These are phyloP conservation scores for Coemansia sp. DNA, from an alignment of 192 early-diverging fungal genomes.

Conservation along the genomic window DNA sequence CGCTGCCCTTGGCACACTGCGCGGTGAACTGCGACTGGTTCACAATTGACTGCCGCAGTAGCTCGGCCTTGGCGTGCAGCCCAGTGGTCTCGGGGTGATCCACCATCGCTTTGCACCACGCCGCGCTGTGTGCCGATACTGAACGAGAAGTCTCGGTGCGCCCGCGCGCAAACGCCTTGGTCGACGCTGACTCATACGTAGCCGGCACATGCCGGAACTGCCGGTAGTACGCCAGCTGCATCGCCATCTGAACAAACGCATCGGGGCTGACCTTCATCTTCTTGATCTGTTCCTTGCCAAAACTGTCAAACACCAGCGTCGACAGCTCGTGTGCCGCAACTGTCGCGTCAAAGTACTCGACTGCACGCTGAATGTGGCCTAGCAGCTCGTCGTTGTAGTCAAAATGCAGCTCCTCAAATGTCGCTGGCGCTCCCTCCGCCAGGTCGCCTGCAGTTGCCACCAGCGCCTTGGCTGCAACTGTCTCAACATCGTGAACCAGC, in stretches of 20 bases:
- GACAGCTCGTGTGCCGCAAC: slow-evolving; percentile 66
- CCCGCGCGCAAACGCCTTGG: slow-evolving; percentile 65
- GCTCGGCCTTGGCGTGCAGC: slow-evolving; percentile 48
- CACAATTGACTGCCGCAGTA: slow-evolving; percentile 56
- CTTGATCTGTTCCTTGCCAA: slow-evolving; percentile 75
- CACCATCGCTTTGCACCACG: slow-evolving; percentile 60
- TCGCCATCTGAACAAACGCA: slow-evolving; percentile 74
- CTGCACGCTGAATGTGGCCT: slow-evolving; percentile 58
- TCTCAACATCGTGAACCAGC: slow-evolving; percentile 59
- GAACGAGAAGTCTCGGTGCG: slow-evolving; percentile 78
- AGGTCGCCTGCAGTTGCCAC: not conserved
- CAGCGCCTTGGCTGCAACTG: not conserved
- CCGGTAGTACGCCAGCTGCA: slow-evolving; percentile 74
- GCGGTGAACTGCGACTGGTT: slow-evolving; percentile 58
- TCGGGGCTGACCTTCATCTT: slow-evolving; percentile 60
- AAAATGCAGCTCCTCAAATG: slow-evolving; percentile 51
- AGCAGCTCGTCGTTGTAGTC: slow-evolving; percentile 54
- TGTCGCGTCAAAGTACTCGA: slow-evolving; percentile 64
- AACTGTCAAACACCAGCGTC: slow-evolving; percentile 68
- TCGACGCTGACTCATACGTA: slow-evolving; percentile 74
- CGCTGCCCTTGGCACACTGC: slow-evolving; percentile 60
- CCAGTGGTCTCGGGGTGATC: slow-evolving; percentile 52
- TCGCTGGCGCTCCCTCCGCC: slow-evolving; percentile 1
- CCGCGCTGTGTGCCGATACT: slow-evolving; percentile 59
- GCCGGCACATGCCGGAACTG: slow-evolving; percentile 60